Evolutionary conservation across 1,284 basidiomycete species (phyloP), one percentile per base, ranked within the genome.

Genomic region (Moesziomyces globuligerus): DNA sequence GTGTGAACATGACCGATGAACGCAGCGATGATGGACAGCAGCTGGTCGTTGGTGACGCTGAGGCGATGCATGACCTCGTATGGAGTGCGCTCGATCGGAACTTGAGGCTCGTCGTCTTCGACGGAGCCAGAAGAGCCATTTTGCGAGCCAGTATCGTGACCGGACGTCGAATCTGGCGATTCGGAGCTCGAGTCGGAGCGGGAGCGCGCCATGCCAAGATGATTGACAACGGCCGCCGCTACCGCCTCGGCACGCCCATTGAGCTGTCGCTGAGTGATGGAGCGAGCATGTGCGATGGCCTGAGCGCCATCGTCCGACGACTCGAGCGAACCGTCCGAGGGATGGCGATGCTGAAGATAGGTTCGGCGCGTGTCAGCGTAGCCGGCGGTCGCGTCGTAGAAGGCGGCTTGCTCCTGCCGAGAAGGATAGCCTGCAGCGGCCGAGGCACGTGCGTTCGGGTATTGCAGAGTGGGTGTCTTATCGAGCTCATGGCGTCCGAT

Each of bases 1-100:
- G 91, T 92, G 80, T 98, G 94, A 1, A 93, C 91, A 78, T 97
- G 94, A 1, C 94, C 94, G 76, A 98, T 95, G 83, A 98, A 94
- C 3, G 94, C 94, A 11, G 95, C 94, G 75, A 97, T 93, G 17
- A 92, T 91, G 5, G 93, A 95, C 7, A 97, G 86, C 69, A 96
- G 90, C 50, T 78, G 74, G 37, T 80, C 78, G 60, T 91, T 89
- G 78, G 95, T 93, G 20, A 80, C 73, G 29, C 78, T 80, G 50
- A 81, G 76, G 6, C 84, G 76, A 34, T 83, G 79, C 50, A 82
- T 72, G 21, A 74, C 65, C 58, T 78, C 88, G 43, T 88, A 87
- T 25, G 89, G 88, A 7, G 90, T 90, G 38, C 86, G 85, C 38
- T 90, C 90, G 77, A 91, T 90, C 9, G 86, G 83, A 9, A 87